A percentile compares a stretch with the other conserved stretches of the same genome.
Evolutionary conservation across 2,329 filamentous ascomycete species (phyloP).

Genomic region (Rutstroemia sp.): DNA sequence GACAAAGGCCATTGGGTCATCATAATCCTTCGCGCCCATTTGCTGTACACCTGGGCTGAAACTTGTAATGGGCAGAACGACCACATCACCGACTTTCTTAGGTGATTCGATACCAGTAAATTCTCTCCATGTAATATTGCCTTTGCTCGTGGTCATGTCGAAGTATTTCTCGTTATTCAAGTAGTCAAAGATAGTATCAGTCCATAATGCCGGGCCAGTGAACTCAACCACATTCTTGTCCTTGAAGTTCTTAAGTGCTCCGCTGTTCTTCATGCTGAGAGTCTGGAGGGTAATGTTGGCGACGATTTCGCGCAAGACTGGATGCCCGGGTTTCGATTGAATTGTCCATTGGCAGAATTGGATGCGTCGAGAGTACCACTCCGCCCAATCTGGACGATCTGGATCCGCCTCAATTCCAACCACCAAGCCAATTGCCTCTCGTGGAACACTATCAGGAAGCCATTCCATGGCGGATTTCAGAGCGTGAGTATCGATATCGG

Average conservation of each 20-base stretch:
- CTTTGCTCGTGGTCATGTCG: slow-evolving; percentile 59
- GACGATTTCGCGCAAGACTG: slow-evolving; percentile 81
- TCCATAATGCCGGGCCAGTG: slow-evolving; percentile 92
- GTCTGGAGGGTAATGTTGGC: slow-evolving; percentile 78
- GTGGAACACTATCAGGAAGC: slow-evolving; percentile 73
- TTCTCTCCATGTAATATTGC: slow-evolving; percentile 74
- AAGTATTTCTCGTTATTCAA: slow-evolving; percentile 91
- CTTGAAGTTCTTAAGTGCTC: slow-evolving; percentile 49
- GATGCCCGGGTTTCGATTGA: slow-evolving; percentile 89
- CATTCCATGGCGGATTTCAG: slow-evolving; percentile 79
- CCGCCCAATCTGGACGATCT: slow-evolving; percentile 81
- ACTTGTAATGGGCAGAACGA: slow-evolving; percentile 90
- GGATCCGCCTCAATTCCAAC: slow-evolving; percentile 96
- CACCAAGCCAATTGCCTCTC: slow-evolving; percentile 73
- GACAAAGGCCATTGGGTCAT: slow-evolving; percentile 95
- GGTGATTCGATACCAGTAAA: slow-evolving; percentile 81
- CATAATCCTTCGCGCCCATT: slow-evolving; percentile 82
- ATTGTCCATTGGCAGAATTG: slow-evolving; percentile 99
- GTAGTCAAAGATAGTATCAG: slow-evolving; percentile 83
- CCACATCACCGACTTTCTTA: slow-evolving; percentile 87
- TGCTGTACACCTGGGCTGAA: slow-evolving; percentile 93
- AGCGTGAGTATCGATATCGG: slow-evolving; percentile 85
- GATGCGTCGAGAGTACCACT: slow-evolving; percentile 94
- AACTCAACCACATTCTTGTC: slow-evolving; percentile 80
- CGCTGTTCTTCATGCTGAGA: slow-evolving; percentile 61